Base-by-base conservation (phyloP, 768 basidiomycete species). In the Mycena rebaudengoi region DNA sequence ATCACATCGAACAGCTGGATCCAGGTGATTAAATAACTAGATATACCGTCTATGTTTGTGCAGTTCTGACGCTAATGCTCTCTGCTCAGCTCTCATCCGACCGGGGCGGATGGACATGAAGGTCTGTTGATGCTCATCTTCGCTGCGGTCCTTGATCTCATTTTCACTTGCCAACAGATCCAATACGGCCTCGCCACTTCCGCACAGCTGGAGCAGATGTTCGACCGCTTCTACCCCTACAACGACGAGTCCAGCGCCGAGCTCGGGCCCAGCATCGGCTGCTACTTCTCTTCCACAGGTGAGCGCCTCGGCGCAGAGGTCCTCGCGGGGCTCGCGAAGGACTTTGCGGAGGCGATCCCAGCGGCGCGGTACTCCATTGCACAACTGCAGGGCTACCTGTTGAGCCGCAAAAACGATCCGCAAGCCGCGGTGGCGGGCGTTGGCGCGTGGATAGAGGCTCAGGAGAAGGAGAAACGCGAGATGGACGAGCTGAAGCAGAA, bases 381-480 rank as follows among this genome's bases (percentile, higher is more conserved):
- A 16, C 75, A 79, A 51, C 72, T 82, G 3, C 79, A 80, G 60
- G 79, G 77, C 2, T 81, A 75, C 61, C 64, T 82, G 37, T 69
- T 82, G 23, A 50, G 32, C 35, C 21, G 51, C n/a, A 68, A 68
- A 46, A 65, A 61, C 26, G 53, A 68, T 18, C 67, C 67, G 3
- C 60, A 69, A 46, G 52, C 32, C n/a, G 64, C 64, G 53, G 11
- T 60, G 13, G 40, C 23, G 39, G 64, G 58, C 8, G 30, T 65
- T 8, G 58, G 52, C 11, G 58, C 25, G 46, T 65, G 64, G 64
- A 44, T 60, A 14, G 64, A 28, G 52, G 20, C 2, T 52, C 64
- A 65, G 64, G 58, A 65, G 48, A 25, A 26, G 64, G 64, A 55
- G 58, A 43, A 33, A 46, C n/a, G 45, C 5, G 64, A 60, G 58